A percentile compares a stretch with the other conserved stretches of the same genome.
phyloP scores from a whole-genome alignment of 208 protist species.

The Acanthamoeba divionensis region DNA sequence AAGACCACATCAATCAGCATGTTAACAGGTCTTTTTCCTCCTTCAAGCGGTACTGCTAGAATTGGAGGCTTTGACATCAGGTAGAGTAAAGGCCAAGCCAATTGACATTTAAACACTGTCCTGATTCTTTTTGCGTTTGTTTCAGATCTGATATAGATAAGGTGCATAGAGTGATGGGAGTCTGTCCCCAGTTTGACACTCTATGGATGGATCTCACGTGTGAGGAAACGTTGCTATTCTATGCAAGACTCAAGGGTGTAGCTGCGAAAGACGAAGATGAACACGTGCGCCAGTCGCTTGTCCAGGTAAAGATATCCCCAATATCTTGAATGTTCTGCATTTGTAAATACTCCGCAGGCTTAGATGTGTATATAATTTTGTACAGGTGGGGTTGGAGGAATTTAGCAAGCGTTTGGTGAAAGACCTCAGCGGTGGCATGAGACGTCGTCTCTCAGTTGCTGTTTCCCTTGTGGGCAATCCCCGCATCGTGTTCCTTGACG shows the following conservation, averaged over 20 bases:
- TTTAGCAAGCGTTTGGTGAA: constrained; percentile 40
- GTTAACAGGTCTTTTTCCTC: constrained; percentile 58
- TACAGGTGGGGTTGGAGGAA: constrained; percentile 32
- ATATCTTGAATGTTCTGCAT: background rate
- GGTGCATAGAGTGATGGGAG: constrained; percentile 53
- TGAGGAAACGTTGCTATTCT: constrained; percentile 68
- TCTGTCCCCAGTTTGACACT: constrained; percentile 63
- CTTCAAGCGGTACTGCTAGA: constrained; percentile 36
- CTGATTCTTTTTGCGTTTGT: background rate
- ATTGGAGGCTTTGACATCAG: constrained; percentile 38
- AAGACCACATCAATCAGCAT: constrained; percentile 73
- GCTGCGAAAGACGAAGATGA: background rate
- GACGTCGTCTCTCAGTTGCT: constrained; percentile 73
- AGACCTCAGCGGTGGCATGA: constrained; percentile 73
- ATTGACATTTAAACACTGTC: too few species aligned
- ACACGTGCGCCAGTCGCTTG: background rate
- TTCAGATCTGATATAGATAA: constrained; percentile 53
- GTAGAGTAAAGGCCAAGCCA: too few species aligned
- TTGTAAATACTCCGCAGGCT: background rate
- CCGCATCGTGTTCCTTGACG: constrained; percentile 78
- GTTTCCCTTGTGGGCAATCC: constrained; percentile 76
- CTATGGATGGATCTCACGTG: constrained; percentile 65
- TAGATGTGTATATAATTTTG: background rate
- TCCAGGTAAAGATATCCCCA: background rate
- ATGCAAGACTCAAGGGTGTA: constrained; percentile 61